These are phyloP conservation scores for Chalaropsis thielavioides DNA, from an alignment of 2,329 filamentous ascomycete species.

Conservation along the genomic window DNA sequence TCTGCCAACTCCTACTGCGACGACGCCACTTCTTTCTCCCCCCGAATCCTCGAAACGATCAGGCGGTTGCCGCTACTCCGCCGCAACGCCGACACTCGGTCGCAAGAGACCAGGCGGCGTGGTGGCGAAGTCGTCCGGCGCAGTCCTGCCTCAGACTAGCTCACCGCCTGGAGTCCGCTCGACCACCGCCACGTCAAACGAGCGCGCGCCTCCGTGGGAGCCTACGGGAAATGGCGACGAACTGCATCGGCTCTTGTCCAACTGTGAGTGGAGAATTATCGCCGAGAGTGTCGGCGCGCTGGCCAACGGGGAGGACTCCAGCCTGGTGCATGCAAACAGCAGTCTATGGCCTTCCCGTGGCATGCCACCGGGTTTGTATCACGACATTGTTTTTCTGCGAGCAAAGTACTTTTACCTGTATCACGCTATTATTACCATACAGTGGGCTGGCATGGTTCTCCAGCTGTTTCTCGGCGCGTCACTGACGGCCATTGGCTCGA, in stretches of 20 bases:
- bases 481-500: slow-evolving; percentile 36
- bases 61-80: neutral
- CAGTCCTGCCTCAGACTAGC: neutral
- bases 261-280: slow-evolving; percentile 14
- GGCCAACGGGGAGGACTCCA: slow-evolving; percentile 26
- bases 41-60: neutral
- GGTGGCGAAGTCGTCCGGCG: neutral
- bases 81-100: neutral
- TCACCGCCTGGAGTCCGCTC: too few relatives aligned
- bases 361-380: slow-evolving; percentile 36
- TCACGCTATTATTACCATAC: slow-evolving; percentile 29
- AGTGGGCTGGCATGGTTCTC: slow-evolving; percentile 34
- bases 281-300: slow-evolving; percentile 16
- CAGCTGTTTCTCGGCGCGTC: slow-evolving; percentile 36
- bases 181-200: too few relatives aligned
- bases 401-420: slow-evolving; percentile 33
- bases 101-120: neutral
- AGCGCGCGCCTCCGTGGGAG: neutral
- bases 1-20: neutral
- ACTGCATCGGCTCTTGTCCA: slow-evolving; percentile 11
- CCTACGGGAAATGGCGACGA: neutral
- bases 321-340: slow-evolving; percentile 29
- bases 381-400: slow-evolving; percentile 32
- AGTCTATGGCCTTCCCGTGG: slow-evolving; percentile 34
- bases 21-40: neutral